phyloP scores from a whole-genome alignment of 208 protist species.

The Crithidia fasciculata region DNA sequence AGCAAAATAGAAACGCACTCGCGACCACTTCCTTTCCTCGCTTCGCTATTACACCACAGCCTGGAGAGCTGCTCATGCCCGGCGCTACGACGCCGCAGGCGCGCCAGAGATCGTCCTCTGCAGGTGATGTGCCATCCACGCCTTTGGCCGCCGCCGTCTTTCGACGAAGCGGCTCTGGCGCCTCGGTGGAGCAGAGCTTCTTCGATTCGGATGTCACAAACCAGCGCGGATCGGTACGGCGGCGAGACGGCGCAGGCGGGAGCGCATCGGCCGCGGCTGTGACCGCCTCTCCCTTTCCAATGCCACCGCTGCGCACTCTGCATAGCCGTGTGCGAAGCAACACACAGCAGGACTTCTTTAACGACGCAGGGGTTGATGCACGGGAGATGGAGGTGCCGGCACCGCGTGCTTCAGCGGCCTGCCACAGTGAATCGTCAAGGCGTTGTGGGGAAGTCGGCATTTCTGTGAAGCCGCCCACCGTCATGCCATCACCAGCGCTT shows the following conservation, averaged over 20 bases:
- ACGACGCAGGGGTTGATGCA: slow-evolving; percentile 4
- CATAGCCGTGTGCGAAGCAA: background rate
- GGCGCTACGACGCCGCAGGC: background rate
- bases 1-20: too few species aligned
- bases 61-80: background rate
- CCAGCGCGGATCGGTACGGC: too few species aligned
- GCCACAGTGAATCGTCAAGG: too few species aligned
- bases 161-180: slow-evolving; percentile 12
- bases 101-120: background rate
- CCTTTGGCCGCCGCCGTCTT: background rate
- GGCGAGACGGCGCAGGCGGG: too few species aligned
- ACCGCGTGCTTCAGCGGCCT: too few species aligned
- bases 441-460: too few species aligned
- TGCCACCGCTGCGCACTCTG: background rate
- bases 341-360: slow-evolving; percentile 16
- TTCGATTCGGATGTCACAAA: slow-evolving; percentile 7
- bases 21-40: too few species aligned
- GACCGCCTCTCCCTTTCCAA: background rate
- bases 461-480: too few species aligned
- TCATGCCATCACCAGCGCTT: too few species aligned
- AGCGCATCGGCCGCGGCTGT: background rate
- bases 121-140: background rate
- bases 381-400: too few species aligned
- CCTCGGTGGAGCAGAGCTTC: slow-evolving; percentile 33
- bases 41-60: too few species aligned